phyloP scores from a whole-genome alignment of 202 grass and related monocot genomes.

The Zoysia matrella region DNA sequence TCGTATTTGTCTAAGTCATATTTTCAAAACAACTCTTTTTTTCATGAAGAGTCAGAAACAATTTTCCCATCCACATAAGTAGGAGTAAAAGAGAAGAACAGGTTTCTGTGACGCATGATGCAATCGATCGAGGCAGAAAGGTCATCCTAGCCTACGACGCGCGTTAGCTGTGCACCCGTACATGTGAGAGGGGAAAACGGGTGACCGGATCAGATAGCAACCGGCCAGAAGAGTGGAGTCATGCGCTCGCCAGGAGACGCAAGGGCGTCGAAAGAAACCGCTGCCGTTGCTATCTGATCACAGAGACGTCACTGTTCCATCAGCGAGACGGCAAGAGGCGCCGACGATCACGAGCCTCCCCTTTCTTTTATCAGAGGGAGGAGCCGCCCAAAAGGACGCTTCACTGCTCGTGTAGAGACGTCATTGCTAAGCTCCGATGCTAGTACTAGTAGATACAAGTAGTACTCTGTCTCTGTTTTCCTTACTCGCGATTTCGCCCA shows the following conservation, averaged over 20 bases:
- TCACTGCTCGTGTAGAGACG: too few species aligned
- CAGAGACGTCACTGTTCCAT: slow-evolving; percentile 32
- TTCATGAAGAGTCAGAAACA: background rate
- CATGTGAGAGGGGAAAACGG: slow-evolving; percentile 16
- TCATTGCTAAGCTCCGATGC: too few species aligned
- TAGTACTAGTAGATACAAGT: too few species aligned
- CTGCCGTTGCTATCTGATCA: slow-evolving; percentile 26
- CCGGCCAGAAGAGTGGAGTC: slow-evolving; percentile 5
- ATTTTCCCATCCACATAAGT: too few species aligned
- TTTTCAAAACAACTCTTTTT: too few species aligned
- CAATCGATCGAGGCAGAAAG: background rate
- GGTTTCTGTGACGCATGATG: too few species aligned
- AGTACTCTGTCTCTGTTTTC: too few species aligned
- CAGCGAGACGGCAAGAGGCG: background rate
- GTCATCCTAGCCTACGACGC: background rate
- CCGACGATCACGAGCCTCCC: background rate
- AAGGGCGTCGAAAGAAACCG: slow-evolving; percentile 36
- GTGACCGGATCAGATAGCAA: slow-evolving; percentile 38
- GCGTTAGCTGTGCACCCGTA: background rate
- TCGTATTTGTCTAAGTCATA: too few species aligned
- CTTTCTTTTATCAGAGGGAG: background rate
- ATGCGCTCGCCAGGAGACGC: slow-evolving; percentile 12
- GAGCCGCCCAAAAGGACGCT: background rate
- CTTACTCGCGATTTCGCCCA: too few species aligned
- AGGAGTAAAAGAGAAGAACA: background rate